Evolutionary conservation across 2,329 filamentous ascomycete genomes (phyloP), one percentile per base, ranked within the genome.

Genomic region (Venturia carpophila): DNA sequence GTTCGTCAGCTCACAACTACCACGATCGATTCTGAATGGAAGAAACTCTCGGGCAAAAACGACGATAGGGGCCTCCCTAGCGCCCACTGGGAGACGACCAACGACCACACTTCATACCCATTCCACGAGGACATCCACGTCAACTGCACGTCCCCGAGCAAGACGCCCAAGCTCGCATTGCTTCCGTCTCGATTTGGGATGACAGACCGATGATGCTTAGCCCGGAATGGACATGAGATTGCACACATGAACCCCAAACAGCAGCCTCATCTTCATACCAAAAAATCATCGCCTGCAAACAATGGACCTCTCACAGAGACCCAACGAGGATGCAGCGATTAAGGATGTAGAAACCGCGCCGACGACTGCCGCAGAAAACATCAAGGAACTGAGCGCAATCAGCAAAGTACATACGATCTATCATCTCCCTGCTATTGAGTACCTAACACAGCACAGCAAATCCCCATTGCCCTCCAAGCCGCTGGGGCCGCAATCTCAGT

Each of bases 401-500:
- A 72, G 72, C 64, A 68, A 61, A 69, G 64, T 66, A 60, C 7
- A 41, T 47, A 5, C 15, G 1, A 41, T n/a, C 39, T 13, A 52
- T 37, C 49, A 30, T n/a, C 30, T 9, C 41, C 34, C 24, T 37
- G 56, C 43, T 34, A 34, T 58, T n/a, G 47, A 41, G 49, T 42
- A 49, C 49, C 64, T 19, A 43, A 69, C 52, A 64, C 49, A 63
- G 61, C 58, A 13, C 60, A 81, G 78, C 79, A 84, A 71, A 76
- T 84, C 58, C 76, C 82, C 17, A 76, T 76, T 56, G 78, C 89
- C 64, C 79, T 89, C 49, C 76, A 79, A 60, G 83, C 83, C 21
- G 85, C 85, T 11, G 84, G 85, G 27, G 77, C 82, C 62, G 87
- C 88, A 1, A 78, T 91, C 42, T 80, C 86, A 69, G 83, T 86